Conservation (phyloP, 148 eudicot genomes). For the Nepenthes gracilis region DNA sequence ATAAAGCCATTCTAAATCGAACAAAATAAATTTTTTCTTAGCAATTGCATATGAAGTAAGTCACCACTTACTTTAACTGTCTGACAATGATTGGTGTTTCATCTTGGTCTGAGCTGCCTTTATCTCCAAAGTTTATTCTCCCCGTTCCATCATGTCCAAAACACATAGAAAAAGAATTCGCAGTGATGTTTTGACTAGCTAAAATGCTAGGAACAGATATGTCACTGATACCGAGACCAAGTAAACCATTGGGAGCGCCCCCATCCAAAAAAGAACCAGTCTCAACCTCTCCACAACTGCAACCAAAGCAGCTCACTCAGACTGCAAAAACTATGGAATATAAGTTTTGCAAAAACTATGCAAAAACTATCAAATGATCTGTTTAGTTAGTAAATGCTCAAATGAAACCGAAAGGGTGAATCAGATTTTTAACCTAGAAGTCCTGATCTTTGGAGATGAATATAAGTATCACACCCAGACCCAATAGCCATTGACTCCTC, state of each 20-base stretch:
- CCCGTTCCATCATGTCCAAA: conserved; percentile 59
- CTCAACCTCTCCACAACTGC: conserved; percentile 71
- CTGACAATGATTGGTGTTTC: conserved; percentile 53
- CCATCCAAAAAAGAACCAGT: conserved; percentile 75
- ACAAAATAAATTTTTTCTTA: background rate
- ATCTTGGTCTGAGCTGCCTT: conserved; percentile 50
- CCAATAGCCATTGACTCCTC: too few relatives aligned
- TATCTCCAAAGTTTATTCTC: conserved; percentile 84
- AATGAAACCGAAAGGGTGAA: background rate
- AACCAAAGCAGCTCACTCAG: conserved; percentile 7
- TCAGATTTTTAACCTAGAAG: background rate
- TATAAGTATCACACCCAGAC: too few relatives aligned
- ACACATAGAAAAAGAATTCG: conserved; percentile 96
- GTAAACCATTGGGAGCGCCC: conserved; percentile 89
- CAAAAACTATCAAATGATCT: too few relatives aligned
- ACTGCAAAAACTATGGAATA: background rate
- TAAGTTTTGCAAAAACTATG: background rate
- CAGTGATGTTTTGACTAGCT: conserved; percentile 44
- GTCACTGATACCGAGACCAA: conserved; percentile 67
- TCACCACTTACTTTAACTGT: conserved; percentile 30
- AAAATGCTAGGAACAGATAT: conserved; percentile 72
- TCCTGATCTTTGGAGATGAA: background rate
- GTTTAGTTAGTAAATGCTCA: background rate
- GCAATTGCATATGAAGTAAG: background rate
- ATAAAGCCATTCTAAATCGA: background rate